Conservation (phyloP, 352 stramenopile genomes). For the Globisporangium barbulae region DNA sequence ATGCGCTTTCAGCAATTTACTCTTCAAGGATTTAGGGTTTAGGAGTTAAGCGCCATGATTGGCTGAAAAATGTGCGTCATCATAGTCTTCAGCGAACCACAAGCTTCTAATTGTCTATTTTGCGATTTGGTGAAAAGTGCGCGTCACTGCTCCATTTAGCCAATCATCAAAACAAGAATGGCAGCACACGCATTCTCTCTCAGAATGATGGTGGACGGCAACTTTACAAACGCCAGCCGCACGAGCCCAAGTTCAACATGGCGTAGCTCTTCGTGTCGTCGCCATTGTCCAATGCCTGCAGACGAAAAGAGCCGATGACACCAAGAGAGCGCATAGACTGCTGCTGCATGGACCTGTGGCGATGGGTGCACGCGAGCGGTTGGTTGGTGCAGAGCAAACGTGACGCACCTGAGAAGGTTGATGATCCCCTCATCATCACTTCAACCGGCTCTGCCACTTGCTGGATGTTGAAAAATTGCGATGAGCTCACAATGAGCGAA, state of each 20-base stretch:
- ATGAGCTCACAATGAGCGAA: no score
- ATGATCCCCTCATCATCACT: no score
- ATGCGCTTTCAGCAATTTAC: slow-evolving; percentile 15
- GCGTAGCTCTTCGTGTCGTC: neutral
- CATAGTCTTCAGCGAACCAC: neutral
- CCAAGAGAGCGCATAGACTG: no score
- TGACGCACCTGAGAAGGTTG: no score
- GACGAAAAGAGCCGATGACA: neutral
- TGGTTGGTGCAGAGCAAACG: neutral
- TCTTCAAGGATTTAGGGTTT: no score
- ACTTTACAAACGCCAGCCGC: no score
- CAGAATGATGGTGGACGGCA: slow-evolving; percentile 1
- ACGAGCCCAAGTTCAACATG: neutral
- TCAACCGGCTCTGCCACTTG: no score
- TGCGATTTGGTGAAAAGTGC: neutral
- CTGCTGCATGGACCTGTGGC: no score
- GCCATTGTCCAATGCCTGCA: neutral
- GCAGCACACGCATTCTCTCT: neutral
- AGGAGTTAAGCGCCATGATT: neutral
- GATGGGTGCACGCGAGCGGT: no score
- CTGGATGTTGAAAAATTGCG: no score
- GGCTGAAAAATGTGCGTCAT: neutral
- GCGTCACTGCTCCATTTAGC: neutral
- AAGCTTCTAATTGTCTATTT: no score
- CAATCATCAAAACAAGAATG: neutral